Percentiles rank a stretch among this genome's conserved stretches.
These are phyloP conservation scores for Neonectria coccinea DNA, from an alignment of 2,329 filamentous ascomycete species.

Conservation along the genomic window DNA sequence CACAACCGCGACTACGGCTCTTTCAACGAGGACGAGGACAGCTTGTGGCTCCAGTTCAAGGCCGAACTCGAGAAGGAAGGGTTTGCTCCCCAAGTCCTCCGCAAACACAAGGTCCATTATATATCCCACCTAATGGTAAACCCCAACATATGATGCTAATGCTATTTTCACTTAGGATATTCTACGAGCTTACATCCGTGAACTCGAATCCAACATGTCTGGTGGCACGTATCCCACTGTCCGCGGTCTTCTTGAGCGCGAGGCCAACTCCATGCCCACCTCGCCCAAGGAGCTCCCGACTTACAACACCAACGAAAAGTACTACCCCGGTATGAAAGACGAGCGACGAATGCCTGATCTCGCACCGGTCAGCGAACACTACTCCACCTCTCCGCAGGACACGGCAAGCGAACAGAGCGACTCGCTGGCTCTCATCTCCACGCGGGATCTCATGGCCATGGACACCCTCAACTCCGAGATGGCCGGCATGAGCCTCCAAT, in stretches of 20 bases:
- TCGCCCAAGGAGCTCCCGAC: constrained; percentile 53
- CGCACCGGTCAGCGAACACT: constrained; percentile 42
- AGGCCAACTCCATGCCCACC: constrained; percentile 47
- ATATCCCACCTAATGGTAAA: constrained; percentile 4
- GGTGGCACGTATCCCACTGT: constrained; percentile 62
- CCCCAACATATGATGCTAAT: constrained; percentile 9
- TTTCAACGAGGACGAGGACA: constrained; percentile 60
- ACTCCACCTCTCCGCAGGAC: constrained; percentile 56
- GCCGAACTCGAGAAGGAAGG: constrained; percentile 69
- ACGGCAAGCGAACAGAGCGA: constrained; percentile 49
- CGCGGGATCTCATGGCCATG: constrained; percentile 63
- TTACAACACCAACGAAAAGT: constrained; percentile 56
- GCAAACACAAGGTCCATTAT: constrained; percentile 66
- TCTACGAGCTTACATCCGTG: constrained; percentile 70
- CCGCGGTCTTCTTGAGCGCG: constrained; percentile 64
- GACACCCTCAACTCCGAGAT: constrained; percentile 57
- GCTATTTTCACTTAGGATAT: constrained; percentile 59
- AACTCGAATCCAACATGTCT: constrained; percentile 64
- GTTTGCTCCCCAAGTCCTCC: constrained; percentile 66
- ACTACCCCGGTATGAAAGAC: constrained; percentile 53
- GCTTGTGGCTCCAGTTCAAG: constrained; percentile 69
- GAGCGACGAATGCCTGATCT: constrained; percentile 52
- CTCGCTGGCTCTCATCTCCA: constrained; percentile 64
- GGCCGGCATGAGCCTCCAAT: constrained; percentile 56
- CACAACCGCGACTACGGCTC: constrained; percentile 54